Base-by-base conservation (phyloP, 2,329 filamentous ascomycete species). In the Mycosphaerella sp. region DNA sequence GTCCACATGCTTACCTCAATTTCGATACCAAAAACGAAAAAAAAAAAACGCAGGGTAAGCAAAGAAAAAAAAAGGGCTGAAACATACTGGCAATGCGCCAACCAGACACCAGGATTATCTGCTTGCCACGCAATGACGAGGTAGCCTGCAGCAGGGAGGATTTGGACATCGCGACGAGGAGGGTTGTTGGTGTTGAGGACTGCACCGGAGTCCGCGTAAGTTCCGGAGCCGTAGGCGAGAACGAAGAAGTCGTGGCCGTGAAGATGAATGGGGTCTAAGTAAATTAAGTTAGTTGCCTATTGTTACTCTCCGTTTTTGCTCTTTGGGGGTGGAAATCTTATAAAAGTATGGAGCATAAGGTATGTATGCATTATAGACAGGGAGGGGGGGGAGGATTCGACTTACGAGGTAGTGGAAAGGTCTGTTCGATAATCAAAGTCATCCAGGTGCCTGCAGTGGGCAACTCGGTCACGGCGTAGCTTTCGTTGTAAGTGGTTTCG, bases 111-210 rank as follows among this genome's bases (percentile, higher is more conserved):
- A 0, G 77, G 77, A 59, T 79, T 79, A 59, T 81, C 73, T 0
- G 74, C 69, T 51, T 70, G 57, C 59, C 77, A 79, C 0, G 71
- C 76, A 7, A 80, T 64, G 2, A 73, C 73, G 4, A 80, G 58
- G 59, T 75, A 74, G 0, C 77, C 78, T 9, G 13, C 36, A 9
- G 36, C 50, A 0, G 73, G 72, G 1, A 79, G 60, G 50, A 73
- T 68, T 4, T 73, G 72, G 0, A 71, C 73, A 61, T 79, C 77
- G n/a, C 77, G 68, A 1, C 76, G 68, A 0, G 71, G 67, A 1
- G 75, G 75, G 52, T 77, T 78, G 45, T 61, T 50, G 6, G 61
- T 66, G 32, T 65, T 69, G 8, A 71, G 66, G 7, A 36, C 58
- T 14, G 62, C 67, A 52, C 63, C 53, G 21, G 45, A 48, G 18